Evolutionary conservation across 441 rosid species (phyloP).

Genomic region (Capsella rubella): DNA sequence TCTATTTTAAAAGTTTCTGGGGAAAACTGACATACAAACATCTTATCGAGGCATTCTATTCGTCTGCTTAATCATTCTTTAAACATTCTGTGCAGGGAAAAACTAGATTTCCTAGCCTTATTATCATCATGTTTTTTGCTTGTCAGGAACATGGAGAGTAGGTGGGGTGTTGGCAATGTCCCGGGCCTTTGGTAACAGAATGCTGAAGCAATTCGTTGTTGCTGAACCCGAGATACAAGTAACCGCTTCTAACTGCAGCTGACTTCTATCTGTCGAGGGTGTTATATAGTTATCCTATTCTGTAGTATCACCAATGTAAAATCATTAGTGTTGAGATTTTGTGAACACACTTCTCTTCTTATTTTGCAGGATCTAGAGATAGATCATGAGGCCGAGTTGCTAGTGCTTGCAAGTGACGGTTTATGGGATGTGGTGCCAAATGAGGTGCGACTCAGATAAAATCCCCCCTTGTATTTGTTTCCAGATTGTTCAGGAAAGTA

Average conservation of each 20-base stretch:
- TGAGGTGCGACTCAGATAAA: constrained; percentile 57
- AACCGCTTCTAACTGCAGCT: constrained; percentile 38
- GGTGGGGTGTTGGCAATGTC: constrained; percentile 99
- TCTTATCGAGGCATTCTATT: neutral
- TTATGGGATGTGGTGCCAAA: constrained; percentile 97
- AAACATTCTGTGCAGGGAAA: neutral
- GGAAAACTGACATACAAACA: neutral
- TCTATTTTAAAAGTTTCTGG: constrained; percentile 17
- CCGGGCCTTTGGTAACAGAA: constrained; percentile 97
- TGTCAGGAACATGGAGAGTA: constrained; percentile 97
- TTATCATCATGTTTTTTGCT: constrained; percentile 28
- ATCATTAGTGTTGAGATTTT: constrained; percentile 19
- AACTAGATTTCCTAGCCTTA: neutral
- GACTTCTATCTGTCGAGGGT: neutral
- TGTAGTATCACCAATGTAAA: constrained; percentile 19
- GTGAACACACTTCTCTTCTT: constrained; percentile 22
- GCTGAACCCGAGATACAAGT: constrained; percentile 99
- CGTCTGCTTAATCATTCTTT: neutral
- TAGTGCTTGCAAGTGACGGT: constrained; percentile 97
- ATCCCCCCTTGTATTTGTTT: neutral
- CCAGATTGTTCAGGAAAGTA: neutral
- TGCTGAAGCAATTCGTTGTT: constrained; percentile 96
- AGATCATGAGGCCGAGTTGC: constrained; percentile 77
- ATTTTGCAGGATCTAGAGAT: constrained; percentile 73
- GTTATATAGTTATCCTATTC: constrained; percentile 11